A percentile compares a stretch with the other conserved stretches of the same genome.
Evolutionary conservation across 2,329 filamentous ascomycete genomes (phyloP).

Genomic region (Rhynchosporium graminicola): DNA sequence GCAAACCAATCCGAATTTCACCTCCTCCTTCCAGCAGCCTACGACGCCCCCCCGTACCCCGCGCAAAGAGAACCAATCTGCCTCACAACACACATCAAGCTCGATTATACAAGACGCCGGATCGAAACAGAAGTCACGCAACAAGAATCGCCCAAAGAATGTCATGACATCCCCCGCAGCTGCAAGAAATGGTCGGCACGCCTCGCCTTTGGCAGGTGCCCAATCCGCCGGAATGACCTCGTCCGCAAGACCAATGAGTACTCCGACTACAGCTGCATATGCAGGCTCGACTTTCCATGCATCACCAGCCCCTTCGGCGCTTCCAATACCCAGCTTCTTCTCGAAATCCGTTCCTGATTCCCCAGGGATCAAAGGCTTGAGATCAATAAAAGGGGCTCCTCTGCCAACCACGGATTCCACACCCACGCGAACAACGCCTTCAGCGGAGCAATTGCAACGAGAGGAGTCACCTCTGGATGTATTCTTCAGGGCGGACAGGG

Average conservation of each 20-base stretch:
- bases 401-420: slow-evolving; percentile 41
- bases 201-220: slow-evolving; percentile 33
- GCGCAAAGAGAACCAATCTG: slow-evolving; percentile 31
- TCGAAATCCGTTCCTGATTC: slow-evolving; percentile 74
- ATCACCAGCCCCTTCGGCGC: slow-evolving; percentile 84
- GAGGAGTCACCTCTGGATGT: slow-evolving; percentile 82
- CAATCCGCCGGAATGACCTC: slow-evolving; percentile 32
- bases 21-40: slow-evolving; percentile 29
- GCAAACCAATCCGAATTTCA: slow-evolving; percentile 29
- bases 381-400: slow-evolving; percentile 46
- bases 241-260: slow-evolving; percentile 46
- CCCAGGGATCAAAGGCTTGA: slow-evolving; percentile 47
- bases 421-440: slow-evolving; percentile 48
- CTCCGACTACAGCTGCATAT: slow-evolving; percentile 55
- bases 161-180: slow-evolving; percentile 36
- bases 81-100: slow-evolving; percentile 27
- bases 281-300: slow-evolving; percentile 94
- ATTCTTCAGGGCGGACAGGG: slow-evolving; percentile 84
- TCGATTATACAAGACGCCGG: slow-evolving; percentile 31
- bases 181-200: slow-evolving; percentile 33
- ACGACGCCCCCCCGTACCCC: slow-evolving; percentile 41
- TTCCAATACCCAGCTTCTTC: slow-evolving; percentile 89
- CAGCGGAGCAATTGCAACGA: slow-evolving; percentile 55
- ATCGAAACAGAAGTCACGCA: slow-evolving; percentile 39
- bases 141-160: slow-evolving; percentile 40